phyloP scores from a whole-genome alignment of 1,139 yeast genomes.

The Saccharomyces uvarum region DNA sequence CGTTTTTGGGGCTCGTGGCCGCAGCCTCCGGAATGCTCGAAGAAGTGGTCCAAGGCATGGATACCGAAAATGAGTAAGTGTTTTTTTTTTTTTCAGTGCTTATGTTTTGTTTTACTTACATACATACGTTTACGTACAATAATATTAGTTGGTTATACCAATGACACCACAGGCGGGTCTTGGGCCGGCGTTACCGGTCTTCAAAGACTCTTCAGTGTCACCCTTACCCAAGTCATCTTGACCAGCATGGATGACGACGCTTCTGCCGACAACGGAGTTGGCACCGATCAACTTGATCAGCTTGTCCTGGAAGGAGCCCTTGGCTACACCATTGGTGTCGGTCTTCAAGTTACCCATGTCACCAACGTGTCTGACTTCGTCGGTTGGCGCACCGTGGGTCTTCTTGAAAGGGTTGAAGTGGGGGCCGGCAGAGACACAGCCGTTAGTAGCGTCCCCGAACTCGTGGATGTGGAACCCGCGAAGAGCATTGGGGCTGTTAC shows the following conservation, averaged over 20 bases:
- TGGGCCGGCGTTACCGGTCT: constrained; percentile 97
- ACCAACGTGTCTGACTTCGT: constrained; percentile 88
- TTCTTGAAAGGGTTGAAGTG: constrained; percentile 92
- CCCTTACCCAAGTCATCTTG: constrained; percentile 95
- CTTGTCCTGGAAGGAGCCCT: constrained; percentile 74
- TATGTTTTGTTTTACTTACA: background rate
- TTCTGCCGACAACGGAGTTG: constrained; percentile 85
- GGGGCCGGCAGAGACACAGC: constrained; percentile 98
- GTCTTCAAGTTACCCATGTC: constrained; percentile 92
- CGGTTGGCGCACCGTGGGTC: constrained; percentile 93
- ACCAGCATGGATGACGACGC: constrained; percentile 93
- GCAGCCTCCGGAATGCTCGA: constrained; percentile 36
- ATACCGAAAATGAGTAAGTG: background rate
- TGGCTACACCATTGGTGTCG: constrained; percentile 79
- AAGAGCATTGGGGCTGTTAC: constrained; percentile 77
- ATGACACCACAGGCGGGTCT: constrained; percentile 99
- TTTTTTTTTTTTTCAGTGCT: background rate
- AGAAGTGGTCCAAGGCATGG: constrained; percentile 2
- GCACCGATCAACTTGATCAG: constrained; percentile 76
- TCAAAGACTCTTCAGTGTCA: constrained; percentile 85
- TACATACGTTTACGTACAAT: constrained; percentile 2
- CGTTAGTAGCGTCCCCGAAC: constrained; percentile 98
- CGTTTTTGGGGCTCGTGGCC: constrained; percentile 87
- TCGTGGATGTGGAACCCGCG: constrained; percentile 98
- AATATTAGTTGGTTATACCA: constrained; percentile 51